These are phyloP conservation scores for Paracoccidioides brasiliensis DNA, from an alignment of 2,329 filamentous ascomycete genomes.

Conservation along the genomic window DNA sequence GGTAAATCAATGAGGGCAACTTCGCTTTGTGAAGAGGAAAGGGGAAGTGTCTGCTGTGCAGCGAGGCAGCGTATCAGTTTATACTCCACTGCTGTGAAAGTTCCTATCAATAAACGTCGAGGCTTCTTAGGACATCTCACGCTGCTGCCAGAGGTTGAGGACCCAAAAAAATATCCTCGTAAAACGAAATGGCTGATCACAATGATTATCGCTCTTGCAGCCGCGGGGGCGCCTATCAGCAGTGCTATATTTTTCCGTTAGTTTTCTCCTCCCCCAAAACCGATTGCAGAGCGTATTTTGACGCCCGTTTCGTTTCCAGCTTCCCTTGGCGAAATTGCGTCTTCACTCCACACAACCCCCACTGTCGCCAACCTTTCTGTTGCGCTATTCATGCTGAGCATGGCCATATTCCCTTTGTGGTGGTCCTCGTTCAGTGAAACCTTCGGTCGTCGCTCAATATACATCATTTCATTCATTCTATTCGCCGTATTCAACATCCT, in stretches of 20 bases:
- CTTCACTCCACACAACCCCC: slow-evolving; percentile 47
- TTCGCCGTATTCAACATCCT: slow-evolving; percentile 60
- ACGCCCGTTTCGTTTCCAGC: slow-evolving; percentile 35
- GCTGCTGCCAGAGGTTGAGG: slow-evolving; percentile 64
- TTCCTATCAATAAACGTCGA: slow-evolving; percentile 46
- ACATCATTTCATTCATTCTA: slow-evolving; percentile 58
- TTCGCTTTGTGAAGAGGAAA: neutral
- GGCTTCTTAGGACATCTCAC: slow-evolving; percentile 60
- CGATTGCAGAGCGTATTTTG: neutral
- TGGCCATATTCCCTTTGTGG: slow-evolving; percentile 78
- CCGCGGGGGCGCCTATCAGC: slow-evolving; percentile 66
- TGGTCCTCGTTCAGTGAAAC: slow-evolving; percentile 71
- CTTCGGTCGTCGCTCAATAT: slow-evolving; percentile 61
- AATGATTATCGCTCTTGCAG: slow-evolving; percentile 61
- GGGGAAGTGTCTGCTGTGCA: neutral
- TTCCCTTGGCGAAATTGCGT: slow-evolving; percentile 50
- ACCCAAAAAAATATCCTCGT: slow-evolving; percentile 59
- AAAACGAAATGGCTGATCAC: slow-evolving; percentile 79
- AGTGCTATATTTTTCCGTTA: slow-evolving; percentile 71
- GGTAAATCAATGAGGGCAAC: neutral
- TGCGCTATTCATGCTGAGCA: slow-evolving; percentile 67
- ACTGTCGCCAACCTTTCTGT: slow-evolving; percentile 64
- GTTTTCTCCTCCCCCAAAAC: slow-evolving; percentile 19
- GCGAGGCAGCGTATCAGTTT: neutral
- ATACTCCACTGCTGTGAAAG: slow-evolving; percentile 24